Evolutionary conservation across 805 yeast species (phyloP), one percentile per base, ranked within the genome.

Genomic region (Torulaspora gathmanii): DNA sequence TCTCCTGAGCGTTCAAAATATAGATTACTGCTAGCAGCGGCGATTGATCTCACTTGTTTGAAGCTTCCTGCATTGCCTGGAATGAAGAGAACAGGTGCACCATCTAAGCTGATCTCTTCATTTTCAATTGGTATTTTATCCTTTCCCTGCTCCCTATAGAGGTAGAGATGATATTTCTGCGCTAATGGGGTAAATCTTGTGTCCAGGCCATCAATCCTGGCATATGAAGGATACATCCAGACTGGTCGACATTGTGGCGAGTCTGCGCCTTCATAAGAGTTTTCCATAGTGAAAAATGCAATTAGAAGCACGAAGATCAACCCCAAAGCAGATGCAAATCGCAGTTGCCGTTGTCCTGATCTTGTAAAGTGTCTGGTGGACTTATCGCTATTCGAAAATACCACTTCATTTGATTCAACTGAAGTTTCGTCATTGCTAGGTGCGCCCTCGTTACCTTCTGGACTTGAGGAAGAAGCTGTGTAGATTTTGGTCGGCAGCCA

Each of bases 41-140:
- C 98, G n/a, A 91, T 77, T 1, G 96, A 86, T 42, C 99, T 71
- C 8, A 79, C 95, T 64, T 93, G 99, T 52, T 80, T 78, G 63
- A 79, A 89, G 45, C 95, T 83, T 1, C 99, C 99, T 0, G 99
- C 99, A 61, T 95, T 93, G 0, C 99, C 99, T 0, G 99, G 99
- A 33, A 95, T 84, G 64, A 93, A 93, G 12, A 93, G 68, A 1
- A 88, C 89, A 0, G 99, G 99, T 1, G 86, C 75, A 0, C 98
- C 98, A 44, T 71, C 73, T 15, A 76, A 52, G 25, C 74, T 67
- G 17, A 64, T 61, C 43, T 47, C 66, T 52, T 57, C 66, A 44
- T 50, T 56, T 47, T 49, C 64, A 47, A 58, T 59, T 0, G 95
- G 91, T 4, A 73, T 60, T 3, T 60, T 59, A 58, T 84, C 91